Conservation (phyloP, 352 stramenopile genomes). For the Phytophthora constricta region DNA sequence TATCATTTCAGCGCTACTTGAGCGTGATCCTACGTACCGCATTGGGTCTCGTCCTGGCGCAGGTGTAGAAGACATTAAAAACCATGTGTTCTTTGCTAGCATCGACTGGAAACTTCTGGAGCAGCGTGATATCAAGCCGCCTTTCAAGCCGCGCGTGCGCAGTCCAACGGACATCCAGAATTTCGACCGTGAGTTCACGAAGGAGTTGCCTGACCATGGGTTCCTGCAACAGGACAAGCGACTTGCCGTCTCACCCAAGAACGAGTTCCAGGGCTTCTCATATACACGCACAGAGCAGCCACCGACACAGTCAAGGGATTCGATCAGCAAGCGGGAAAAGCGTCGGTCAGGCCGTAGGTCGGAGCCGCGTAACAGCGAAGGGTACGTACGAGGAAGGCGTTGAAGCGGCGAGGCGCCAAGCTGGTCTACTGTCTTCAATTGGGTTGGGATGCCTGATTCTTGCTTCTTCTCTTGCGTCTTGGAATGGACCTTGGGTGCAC, state of each 20-base stretch:
- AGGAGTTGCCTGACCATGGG: slow-evolving; percentile 77
- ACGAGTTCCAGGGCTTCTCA: slow-evolving; percentile 89
- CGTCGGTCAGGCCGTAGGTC: slow-evolving; percentile 38
- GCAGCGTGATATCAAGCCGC: slow-evolving; percentile 74
- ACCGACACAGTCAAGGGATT: slow-evolving; percentile 24
- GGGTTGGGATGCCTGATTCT: slow-evolving; percentile 34
- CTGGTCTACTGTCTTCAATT: slow-evolving; percentile 28
- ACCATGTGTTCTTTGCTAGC: slow-evolving; percentile 80
- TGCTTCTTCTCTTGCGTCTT: slow-evolving; percentile 35
- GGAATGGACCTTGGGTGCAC: slow-evolving; percentile 26
- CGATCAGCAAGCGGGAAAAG: slow-evolving; percentile 42
- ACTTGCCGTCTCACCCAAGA: slow-evolving; percentile 75
- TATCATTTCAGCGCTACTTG: slow-evolving; percentile 78
- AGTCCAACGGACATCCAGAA: slow-evolving; percentile 88
- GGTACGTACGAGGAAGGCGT: slow-evolving; percentile 47
- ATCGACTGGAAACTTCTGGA: slow-evolving; percentile 84
- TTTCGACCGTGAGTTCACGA: slow-evolving; percentile 90
- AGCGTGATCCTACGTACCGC: slow-evolving; percentile 73
- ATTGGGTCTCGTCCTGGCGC: slow-evolving; percentile 73
- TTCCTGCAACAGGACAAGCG: slow-evolving; percentile 84
- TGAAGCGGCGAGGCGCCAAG: slow-evolving; percentile 30
- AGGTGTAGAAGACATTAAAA: slow-evolving; percentile 78
- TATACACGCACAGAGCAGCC: slow-evolving; percentile 58
- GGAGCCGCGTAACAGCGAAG: slow-evolving; percentile 38
- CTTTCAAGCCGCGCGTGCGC: slow-evolving; percentile 86